Evolutionary conservation across 352 stramenopile species (phyloP), one percentile per base, ranked within the genome.

Genomic region (Pythium aquatile): DNA sequence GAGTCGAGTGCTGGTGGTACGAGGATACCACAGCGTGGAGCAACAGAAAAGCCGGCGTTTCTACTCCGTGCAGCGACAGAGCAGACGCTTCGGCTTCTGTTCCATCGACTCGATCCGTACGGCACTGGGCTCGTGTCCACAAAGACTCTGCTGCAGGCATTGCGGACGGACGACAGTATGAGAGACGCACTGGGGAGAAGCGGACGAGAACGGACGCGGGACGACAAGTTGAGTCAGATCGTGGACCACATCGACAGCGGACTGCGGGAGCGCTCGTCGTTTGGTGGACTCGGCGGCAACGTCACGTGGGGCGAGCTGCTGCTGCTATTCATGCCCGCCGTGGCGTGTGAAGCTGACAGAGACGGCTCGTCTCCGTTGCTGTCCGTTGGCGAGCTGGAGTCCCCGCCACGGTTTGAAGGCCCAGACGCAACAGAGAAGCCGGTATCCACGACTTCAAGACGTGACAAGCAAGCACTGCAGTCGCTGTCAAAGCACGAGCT

Each of bases 241-340:
- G 60, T 81, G 7, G 61, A 65, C 9, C 72, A 88, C 24, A 54
- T 91, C 5, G 76, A 88, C 47, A 52, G 57, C 20, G 63, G 49
- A 17, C 52, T 86, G 11, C 64, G 65, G 2, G 67, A 73, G 42
- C 58, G 74, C 13, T 77, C 77, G 7, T 17, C 60, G 10, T 44
- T 54, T 13, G 57, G 59, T 7, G 59, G 51, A 14, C 17, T 73
- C 9, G 29, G 65, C 7, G 74, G 73, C 1, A 87, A 70, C 6
- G 58, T 89, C 28, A 91, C 82, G n/a, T 93, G 84, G 84, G 84
- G 84, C 30, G 82, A 93, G 62, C 78, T 93, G 37, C 24, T 93
- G 61, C 66, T 93, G 5, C 60, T 87, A 8, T 91, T 91, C 49
- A 81, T 93, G 51, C 84, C 82, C 0, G 66, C 71, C 11, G 35